phyloP scores from a whole-genome alignment of 345 rosid species.

The Eucalyptus brandiana region DNA sequence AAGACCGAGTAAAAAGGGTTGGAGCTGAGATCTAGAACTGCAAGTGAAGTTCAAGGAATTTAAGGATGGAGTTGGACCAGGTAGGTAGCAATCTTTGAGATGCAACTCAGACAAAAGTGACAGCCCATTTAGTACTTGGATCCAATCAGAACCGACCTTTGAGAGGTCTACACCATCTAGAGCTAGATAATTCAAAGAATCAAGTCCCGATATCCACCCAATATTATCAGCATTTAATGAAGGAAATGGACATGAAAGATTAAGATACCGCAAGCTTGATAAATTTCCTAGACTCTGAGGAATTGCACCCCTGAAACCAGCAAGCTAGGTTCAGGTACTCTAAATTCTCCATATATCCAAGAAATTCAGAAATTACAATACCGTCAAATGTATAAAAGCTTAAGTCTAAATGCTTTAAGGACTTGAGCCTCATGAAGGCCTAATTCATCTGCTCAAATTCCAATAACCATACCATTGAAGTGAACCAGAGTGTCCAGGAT shows the following conservation, averaged over 20 bases:
- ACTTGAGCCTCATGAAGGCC: constrained; percentile 20
- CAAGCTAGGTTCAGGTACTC: constrained; percentile 22
- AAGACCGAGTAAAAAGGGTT: constrained; percentile 16
- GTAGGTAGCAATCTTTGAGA: constrained; percentile 3
- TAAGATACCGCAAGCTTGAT: constrained; percentile 20
- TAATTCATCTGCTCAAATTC: constrained; percentile 25
- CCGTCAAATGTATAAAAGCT: constrained; percentile 14
- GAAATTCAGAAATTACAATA: constrained; percentile 21
- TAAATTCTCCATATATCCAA: constrained; percentile 14
- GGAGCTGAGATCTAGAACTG: constrained; percentile 11
- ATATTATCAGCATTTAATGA: constrained; percentile 11
- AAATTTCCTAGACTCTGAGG: constrained; percentile 19
- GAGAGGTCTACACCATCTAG: constrained; percentile 9
- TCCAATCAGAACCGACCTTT: constrained; percentile 2
- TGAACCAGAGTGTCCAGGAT: too few relatives aligned
- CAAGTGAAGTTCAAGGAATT: constrained; percentile 9
- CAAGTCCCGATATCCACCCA: constrained; percentile 22
- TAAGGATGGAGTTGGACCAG: constrained; percentile 3
- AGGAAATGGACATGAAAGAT: not conserved
- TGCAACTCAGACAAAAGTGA: constrained; percentile 10
- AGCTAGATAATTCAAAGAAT: constrained; percentile 13
- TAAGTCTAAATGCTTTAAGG: constrained; percentile 14
- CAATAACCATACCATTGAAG: constrained; percentile 6
- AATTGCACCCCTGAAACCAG: constrained; percentile 23
- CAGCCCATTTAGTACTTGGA: not conserved